Evolutionary conservation across 2,329 filamentous ascomycete genomes (phyloP).

Genomic region (Volutella citrinella): DNA sequence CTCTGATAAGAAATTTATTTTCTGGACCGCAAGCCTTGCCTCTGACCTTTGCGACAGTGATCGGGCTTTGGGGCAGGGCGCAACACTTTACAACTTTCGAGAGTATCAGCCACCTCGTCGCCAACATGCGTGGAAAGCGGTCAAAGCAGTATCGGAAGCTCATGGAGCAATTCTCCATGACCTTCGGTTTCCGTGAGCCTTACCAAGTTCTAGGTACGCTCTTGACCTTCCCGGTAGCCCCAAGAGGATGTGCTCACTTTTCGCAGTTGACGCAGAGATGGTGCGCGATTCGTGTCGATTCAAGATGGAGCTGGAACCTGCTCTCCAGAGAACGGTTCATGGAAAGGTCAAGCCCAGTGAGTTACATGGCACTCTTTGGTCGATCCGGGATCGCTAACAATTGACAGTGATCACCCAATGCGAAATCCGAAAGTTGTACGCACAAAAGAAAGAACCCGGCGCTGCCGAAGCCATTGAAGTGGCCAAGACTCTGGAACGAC

Average conservation of each 20-base stretch:
- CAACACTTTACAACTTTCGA: too few species aligned
- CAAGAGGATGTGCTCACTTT: slow-evolving; percentile 21
- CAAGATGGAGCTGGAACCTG: slow-evolving; percentile 83
- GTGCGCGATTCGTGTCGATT: slow-evolving; percentile 76
- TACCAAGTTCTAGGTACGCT: slow-evolving; percentile 80
- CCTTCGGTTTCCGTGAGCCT: slow-evolving; percentile 87
- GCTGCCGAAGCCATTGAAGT: slow-evolving; percentile 63
- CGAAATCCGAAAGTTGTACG: slow-evolving; percentile 76
- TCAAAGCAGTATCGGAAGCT: slow-evolving; percentile 69
- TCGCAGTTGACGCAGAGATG: slow-evolving; percentile 75
- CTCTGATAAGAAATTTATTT: slow-evolving; percentile 41
- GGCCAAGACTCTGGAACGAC: slow-evolving; percentile 72
- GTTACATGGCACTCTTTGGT: too few species aligned
- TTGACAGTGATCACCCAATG: slow-evolving; percentile 72
- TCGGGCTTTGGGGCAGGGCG: too few species aligned
- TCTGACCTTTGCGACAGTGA: too few species aligned
- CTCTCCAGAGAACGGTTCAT: slow-evolving; percentile 79
- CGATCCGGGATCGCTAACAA: slow-evolving; percentile 24
- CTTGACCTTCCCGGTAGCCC: too few species aligned
- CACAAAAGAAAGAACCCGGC: slow-evolving; percentile 52
- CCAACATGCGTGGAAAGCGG: slow-evolving; percentile 48
- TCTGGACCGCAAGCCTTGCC: slow-evolving; percentile 9
- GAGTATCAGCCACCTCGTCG: too few species aligned
- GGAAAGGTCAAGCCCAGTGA: slow-evolving; percentile 79
- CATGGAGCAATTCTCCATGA: slow-evolving; percentile 85